phyloP scores from a whole-genome alignment of 257 asterid species.

The Solanum dulcamara region DNA sequence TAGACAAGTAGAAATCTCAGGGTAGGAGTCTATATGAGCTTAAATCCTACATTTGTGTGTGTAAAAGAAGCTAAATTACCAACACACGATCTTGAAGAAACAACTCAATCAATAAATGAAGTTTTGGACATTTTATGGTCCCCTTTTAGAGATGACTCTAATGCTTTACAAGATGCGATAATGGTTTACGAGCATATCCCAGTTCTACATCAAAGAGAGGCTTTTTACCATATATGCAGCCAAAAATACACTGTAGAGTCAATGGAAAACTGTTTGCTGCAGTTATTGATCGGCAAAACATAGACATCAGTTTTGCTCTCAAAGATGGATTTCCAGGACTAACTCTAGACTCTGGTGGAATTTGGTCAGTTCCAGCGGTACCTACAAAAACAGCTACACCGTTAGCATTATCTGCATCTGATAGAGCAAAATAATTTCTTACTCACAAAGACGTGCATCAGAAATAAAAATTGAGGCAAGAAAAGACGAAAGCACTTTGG shows the following conservation, averaged over 20 bases:
- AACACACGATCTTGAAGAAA: not conserved
- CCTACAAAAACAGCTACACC: conserved; percentile 36
- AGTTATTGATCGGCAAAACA: conserved; percentile 80
- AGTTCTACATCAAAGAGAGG: not conserved
- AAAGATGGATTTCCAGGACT: conserved; percentile 56
- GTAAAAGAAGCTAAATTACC: not conserved
- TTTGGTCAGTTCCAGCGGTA: conserved; percentile 40
- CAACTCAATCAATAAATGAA: not conserved
- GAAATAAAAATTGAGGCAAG: not conserved
- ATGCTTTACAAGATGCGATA: not conserved
- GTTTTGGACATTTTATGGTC: not conserved
- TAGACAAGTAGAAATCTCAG: not conserved
- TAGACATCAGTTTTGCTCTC: conserved; percentile 69
- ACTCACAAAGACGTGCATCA: not conserved
- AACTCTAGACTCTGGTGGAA: conserved; percentile 61
- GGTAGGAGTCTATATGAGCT: not conserved
- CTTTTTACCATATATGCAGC: conserved; percentile 70
- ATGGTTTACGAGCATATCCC: not conserved
- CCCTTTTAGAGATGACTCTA: not conserved
- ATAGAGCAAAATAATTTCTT: not conserved
- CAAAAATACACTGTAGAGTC: conserved; percentile 89
- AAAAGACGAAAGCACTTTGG: not conserved
- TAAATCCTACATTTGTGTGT: not conserved
- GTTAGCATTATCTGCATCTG: not conserved
- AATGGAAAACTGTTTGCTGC: conserved; percentile 93